phyloP scores from a whole-genome alignment of 169 alveolate genomes.

The Hepatocystis sp. region DNA sequence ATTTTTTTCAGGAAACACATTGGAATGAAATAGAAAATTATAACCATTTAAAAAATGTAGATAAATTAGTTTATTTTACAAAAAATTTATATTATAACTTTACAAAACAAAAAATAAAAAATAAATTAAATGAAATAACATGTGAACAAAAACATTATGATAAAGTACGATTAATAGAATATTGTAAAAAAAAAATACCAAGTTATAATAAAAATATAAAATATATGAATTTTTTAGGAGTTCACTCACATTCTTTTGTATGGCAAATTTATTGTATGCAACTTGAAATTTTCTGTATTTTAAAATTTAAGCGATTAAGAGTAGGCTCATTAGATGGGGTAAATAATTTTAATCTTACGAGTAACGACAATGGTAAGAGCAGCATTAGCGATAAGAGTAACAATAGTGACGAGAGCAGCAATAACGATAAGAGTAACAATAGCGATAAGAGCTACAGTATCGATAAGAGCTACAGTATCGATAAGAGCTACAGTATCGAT shows the following conservation, averaged over 20 bases:
- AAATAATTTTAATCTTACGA: too few relatives aligned
- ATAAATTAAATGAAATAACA: constrained; percentile 47
- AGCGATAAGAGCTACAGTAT: too few relatives aligned
- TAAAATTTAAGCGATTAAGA: constrained; percentile 25
- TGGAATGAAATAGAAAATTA: constrained; percentile 69
- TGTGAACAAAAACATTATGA: constrained; percentile 74
- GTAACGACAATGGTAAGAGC: too few relatives aligned
- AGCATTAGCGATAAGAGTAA: too few relatives aligned
- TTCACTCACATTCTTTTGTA: constrained; percentile 54
- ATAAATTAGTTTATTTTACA: constrained; percentile 48
- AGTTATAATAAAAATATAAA: constrained; percentile 16
- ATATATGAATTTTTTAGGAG: constrained; percentile 62
- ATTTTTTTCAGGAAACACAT: constrained; percentile 46
- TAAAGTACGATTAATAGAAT: constrained; percentile 46
- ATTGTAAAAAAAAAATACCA: constrained; percentile 46
- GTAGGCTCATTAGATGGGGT: background rate
- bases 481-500: too few relatives aligned
- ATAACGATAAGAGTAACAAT: too few relatives aligned
- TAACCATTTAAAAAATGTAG: constrained; percentile 32
- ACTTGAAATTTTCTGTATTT: constrained; percentile 21
- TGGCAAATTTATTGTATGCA: constrained; percentile 64
- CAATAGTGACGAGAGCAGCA: too few relatives aligned
- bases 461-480: too few relatives aligned
- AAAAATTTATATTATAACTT: constrained; percentile 60
- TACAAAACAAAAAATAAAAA: constrained; percentile 40